These are phyloP conservation scores for Hippophae rhamnoides DNA, from an alignment of 306 rosid genomes.

Conservation along the genomic window DNA sequence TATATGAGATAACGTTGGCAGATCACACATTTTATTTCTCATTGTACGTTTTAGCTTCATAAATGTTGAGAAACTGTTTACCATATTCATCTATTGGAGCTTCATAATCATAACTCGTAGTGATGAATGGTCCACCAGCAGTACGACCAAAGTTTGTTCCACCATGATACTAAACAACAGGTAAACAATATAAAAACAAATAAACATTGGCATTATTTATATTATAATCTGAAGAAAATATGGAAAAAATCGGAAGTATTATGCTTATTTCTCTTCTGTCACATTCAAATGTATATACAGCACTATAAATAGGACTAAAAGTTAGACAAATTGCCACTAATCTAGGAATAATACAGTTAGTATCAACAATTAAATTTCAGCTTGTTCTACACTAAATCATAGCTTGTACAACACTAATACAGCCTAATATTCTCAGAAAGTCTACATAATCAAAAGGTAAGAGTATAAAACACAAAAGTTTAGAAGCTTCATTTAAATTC, in stretches of 20 bases:
- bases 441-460: background rate
- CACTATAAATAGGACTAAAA: no score
- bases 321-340: no score
- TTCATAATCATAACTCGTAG: slow-evolving; percentile 95
- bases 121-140: slow-evolving; percentile 93
- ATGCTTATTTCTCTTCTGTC: no score
- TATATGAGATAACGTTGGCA: background rate
- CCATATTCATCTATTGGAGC: slow-evolving; percentile 97
- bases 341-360: no score
- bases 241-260: no score
- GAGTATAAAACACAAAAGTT: background rate
- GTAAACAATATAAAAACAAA: slow-evolving; percentile 5
- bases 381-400: no score
- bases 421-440: no score
- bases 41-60: background rate
- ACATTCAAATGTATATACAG: no score
- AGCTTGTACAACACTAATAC: no score
- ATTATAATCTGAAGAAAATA: no score
- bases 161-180: slow-evolving; percentile 65
- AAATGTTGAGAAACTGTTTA: slow-evolving; percentile 10
- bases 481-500: background rate
- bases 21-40: background rate
- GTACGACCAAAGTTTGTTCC: slow-evolving; percentile 97
- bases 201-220: background rate
- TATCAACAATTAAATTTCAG: no score